These are phyloP conservation scores for Fragilariopsis cylindrus DNA, from an alignment of 108 stramenopile species.

Conservation along the genomic window DNA sequence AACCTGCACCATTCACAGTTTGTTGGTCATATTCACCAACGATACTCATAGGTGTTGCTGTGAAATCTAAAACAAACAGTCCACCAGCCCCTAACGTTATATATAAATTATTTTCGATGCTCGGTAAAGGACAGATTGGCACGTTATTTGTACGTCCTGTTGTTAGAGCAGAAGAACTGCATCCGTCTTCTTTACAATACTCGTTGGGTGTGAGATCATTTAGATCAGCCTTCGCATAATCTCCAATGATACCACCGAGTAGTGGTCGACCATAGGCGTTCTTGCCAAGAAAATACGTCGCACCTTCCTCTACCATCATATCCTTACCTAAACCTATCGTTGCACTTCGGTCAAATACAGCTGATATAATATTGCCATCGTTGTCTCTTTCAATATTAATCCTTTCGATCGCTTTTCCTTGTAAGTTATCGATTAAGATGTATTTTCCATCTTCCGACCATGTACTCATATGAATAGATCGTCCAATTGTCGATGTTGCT, in stretches of 20 bases:
- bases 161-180: background rate
- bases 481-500: background rate
- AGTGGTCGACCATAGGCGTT: conserved; percentile 33
- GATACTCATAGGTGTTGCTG: conserved; percentile 35
- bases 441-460: conserved; percentile 28
- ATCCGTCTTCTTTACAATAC: conserved; percentile 33
- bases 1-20: conserved; percentile 32
- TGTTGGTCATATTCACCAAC: conserved; percentile 35
- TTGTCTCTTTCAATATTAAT: conserved; percentile 25
- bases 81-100: conserved; percentile 38
- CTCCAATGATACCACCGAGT: conserved; percentile 23
- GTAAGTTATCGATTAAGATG: conserved; percentile 29
- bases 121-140: conserved; percentile 39
- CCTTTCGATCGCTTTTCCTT: conserved; percentile 42
- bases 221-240: conserved; percentile 14
- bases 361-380: conserved; percentile 23
- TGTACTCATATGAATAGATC: conserved; percentile 38
- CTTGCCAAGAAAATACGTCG: conserved; percentile 23
- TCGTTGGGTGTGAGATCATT: conserved; percentile 29
- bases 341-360: conserved; percentile 27
- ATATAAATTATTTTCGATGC: conserved; percentile 4
- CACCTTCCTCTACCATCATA: conserved; percentile 12
- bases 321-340: conserved; percentile 29
- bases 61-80: conserved; percentile 22
- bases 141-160: conserved; percentile 33